phyloP scores from a whole-genome alignment of 2,329 filamentous ascomycete genomes.

The Chaetomium strumarium region DNA sequence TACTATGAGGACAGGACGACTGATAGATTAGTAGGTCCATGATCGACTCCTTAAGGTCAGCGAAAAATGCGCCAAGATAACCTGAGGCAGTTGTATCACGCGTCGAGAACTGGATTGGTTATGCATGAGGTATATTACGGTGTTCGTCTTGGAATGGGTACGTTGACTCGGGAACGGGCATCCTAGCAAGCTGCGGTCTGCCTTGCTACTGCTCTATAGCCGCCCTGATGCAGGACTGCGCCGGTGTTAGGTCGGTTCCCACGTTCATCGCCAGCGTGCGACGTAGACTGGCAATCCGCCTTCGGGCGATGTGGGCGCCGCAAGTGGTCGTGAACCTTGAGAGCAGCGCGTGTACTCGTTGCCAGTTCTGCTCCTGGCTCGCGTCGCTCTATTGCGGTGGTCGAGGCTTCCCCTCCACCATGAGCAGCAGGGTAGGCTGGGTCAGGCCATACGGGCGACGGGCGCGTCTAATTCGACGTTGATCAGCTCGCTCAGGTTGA shows the following conservation, averaged over 20 bases:
- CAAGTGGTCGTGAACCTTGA: constrained; percentile 1
- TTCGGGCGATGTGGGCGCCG: background rate
- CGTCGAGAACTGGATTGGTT: too few species aligned
- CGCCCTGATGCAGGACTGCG: constrained; percentile 8
- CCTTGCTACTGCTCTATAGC: background rate
- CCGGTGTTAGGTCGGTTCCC: constrained; percentile 4
- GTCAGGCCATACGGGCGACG: background rate
- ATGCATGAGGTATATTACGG: too few species aligned
- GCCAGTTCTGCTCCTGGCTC: background rate
- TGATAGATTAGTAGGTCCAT: too few species aligned
- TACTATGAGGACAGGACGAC: background rate
- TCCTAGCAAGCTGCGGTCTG: too few species aligned
- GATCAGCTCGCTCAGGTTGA: constrained; percentile 1
- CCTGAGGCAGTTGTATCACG: too few species aligned
- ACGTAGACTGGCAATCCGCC: constrained; percentile 1
- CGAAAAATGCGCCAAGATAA: too few species aligned
- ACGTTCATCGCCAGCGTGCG: constrained; percentile 5
- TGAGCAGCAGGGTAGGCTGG: background rate
- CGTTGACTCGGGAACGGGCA: too few species aligned
- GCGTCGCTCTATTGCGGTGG: background rate
- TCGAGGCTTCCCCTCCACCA: constrained; percentile 1
- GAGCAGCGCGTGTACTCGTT: constrained; percentile 1
- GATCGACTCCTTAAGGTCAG: too few species aligned
- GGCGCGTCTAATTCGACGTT: constrained; percentile 1
- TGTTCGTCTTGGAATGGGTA: too few species aligned